Base-by-base conservation (phyloP, 805 yeast genomes). In the Starmerella apis region DNA sequence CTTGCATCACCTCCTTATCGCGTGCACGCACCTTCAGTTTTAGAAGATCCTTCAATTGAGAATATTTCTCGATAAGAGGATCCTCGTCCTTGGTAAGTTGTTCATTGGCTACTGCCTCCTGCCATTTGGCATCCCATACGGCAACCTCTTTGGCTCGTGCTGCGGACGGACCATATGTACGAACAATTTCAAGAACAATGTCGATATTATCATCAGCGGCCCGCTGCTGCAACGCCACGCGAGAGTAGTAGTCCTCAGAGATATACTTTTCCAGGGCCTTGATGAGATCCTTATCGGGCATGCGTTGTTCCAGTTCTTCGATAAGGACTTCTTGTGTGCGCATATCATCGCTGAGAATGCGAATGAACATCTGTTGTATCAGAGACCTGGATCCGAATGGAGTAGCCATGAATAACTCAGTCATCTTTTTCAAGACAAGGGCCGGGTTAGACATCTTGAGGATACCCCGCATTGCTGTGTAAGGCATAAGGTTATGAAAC, bases 391-490 rank as follows among this genome's bases (percentile, higher is more conserved):
- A 74, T 22, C 85, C 83, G 61, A 79, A 74, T 30, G 86, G 83
- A 57, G 79, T 85, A n/a, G 83, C 85, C 69, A 92, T 77, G 57
- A 90, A 78, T 51, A 90, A 63, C 59, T 86, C 96, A 31, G 88
- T 75, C 63, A 90, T 68, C 20, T 81, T 78, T 53, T 87, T 83
- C 69, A 86, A 78, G 24, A 90, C 79, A 37, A 81, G 77, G 67
- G 87, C 78, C 2, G 98, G 97, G 61, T 90, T 90, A 0, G 97
- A 86, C 52, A 82, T 78, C 60, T 79, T 75, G 61, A 92, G 65
- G 20, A 90, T 82, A 19, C 85, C 84, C 38, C 80, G 80, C 64
- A 88, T 77, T 31, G 90, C 62, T 1, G 75, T 68, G 64, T 90
- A 92, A 0, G 97, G 98, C 68, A 90, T 77, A 52, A 86, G 61